These are phyloP conservation scores for Vitis rotundifolia DNA, from an alignment of 164 flowering plant genomes.

Conservation along the genomic window DNA sequence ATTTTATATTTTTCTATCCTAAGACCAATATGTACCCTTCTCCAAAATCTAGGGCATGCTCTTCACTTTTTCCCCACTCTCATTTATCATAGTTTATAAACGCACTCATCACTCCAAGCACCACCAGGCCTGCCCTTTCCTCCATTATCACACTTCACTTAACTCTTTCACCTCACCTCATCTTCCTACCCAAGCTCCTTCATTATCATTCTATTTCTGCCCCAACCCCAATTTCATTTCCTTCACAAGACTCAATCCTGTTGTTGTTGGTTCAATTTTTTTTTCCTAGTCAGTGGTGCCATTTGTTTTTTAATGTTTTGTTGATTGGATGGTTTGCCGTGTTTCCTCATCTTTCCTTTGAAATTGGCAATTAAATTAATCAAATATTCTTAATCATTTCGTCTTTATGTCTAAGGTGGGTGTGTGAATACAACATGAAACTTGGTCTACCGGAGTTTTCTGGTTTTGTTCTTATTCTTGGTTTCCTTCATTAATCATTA, in stretches of 20 bases:
- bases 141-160: neutral
- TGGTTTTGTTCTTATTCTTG: conserved; percentile 8
- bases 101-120: neutral
- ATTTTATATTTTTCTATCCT: conserved; percentile 9
- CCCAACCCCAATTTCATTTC: neutral
- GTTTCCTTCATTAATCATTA: conserved; percentile 30
- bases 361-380: too few relatives aligned
- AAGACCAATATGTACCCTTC: conserved; percentile 12
- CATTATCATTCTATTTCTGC: neutral
- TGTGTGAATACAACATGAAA: too few relatives aligned
- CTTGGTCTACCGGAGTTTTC: neutral
- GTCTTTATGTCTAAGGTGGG: neutral
- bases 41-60: conserved; percentile 41
- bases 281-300: too few relatives aligned
- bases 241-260: neutral
- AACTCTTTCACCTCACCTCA: neutral
- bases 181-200: neutral
- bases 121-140: too few relatives aligned
- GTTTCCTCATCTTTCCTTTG: too few relatives aligned
- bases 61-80: conserved; percentile 5
- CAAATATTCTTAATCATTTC: neutral
- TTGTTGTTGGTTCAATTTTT: too few relatives aligned
- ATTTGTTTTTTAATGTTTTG: too few relatives aligned
- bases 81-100: neutral
- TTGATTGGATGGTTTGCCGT: too few relatives aligned